Evolutionary conservation across 768 basidiomycete species (phyloP).

Genomic region (Daedaleopsis sinensis): DNA sequence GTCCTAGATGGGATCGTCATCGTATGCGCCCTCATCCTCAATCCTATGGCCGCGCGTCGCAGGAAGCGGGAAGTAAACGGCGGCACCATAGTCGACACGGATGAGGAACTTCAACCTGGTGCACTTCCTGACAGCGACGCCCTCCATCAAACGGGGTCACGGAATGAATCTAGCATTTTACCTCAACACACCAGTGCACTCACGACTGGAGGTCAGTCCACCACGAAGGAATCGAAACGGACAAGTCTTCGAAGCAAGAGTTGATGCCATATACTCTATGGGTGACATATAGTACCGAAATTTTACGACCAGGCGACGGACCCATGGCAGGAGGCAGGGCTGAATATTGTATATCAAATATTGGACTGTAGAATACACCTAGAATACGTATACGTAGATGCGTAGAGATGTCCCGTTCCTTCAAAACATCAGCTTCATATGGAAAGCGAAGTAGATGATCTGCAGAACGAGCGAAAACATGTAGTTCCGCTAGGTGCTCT

Average conservation of each 20-base stretch:
- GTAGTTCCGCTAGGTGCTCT: conserved; percentile 36
- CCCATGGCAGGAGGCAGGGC: too few species aligned
- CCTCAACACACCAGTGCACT: not conserved
- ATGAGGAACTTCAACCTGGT: not conserved
- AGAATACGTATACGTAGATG: not conserved
- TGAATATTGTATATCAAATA: too few species aligned
- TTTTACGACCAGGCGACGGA: too few species aligned
- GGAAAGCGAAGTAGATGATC: conserved; percentile 55
- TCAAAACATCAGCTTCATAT: conserved; percentile 52
- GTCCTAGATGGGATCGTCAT: conserved; percentile 51
- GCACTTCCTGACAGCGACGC: not conserved
- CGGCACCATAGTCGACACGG: too few species aligned
- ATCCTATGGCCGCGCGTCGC: not conserved
- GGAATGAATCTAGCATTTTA: not conserved
- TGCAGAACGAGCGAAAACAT: conserved; percentile 43
- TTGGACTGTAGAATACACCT: too few species aligned
- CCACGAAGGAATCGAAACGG: not conserved
- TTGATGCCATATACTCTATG: too few species aligned
- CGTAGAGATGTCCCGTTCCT: conserved; percentile 25
- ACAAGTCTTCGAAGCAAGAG: too few species aligned
- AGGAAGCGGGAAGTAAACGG: not conserved
- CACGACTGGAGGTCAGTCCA: not conserved
- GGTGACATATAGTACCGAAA: too few species aligned
- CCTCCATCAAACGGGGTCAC: too few species aligned
- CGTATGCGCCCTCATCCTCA: not conserved